These are phyloP conservation scores for Xylaria sp. DNA, from an alignment of 2,329 filamentous ascomycete species.

Conservation along the genomic window DNA sequence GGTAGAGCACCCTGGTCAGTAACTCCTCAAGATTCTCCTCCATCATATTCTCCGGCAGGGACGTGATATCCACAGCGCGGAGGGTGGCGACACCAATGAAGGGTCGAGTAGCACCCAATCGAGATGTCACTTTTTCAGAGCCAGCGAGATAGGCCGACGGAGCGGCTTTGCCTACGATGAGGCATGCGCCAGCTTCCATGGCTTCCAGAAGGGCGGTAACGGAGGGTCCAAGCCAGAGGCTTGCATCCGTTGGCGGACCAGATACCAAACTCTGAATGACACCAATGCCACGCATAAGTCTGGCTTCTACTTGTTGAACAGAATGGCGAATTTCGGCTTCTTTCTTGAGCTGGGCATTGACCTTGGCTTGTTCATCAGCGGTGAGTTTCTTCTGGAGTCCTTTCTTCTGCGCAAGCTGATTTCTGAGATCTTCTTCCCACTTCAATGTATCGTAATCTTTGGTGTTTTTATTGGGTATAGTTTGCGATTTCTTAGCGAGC, in stretches of 20 bases:
- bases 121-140: conserved; percentile 75
- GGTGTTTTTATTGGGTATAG: conserved; percentile 82
- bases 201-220: conserved; percentile 77
- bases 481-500: conserved; percentile 80
- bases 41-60: conserved; percentile 76
- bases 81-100: conserved; percentile 91
- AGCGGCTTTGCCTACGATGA: conserved; percentile 83
- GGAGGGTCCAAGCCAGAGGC: conserved; percentile 86
- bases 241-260: conserved; percentile 88
- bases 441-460: conserved; percentile 97
- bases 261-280: conserved; percentile 84
- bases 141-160: conserved; percentile 83
- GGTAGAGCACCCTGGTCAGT: conserved; percentile 88
- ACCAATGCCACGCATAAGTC: conserved; percentile 82
- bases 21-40: conserved; percentile 86
- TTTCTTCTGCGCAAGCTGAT: conserved; percentile 91
- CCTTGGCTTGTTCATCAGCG: conserved; percentile 86
- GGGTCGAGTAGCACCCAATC: conserved; percentile 78
- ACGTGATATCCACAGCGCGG: conserved; percentile 77
- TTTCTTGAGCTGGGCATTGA: conserved; percentile 89
- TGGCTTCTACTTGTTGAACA: conserved; percentile 75
- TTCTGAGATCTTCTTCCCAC: conserved; percentile 93
- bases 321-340: conserved; percentile 80
- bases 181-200: conserved; percentile 81
- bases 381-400: conserved; percentile 91